Evolutionary conservation across 2,329 filamentous ascomycete species (phyloP).

Genomic region (Beauveria brongniartii): DNA sequence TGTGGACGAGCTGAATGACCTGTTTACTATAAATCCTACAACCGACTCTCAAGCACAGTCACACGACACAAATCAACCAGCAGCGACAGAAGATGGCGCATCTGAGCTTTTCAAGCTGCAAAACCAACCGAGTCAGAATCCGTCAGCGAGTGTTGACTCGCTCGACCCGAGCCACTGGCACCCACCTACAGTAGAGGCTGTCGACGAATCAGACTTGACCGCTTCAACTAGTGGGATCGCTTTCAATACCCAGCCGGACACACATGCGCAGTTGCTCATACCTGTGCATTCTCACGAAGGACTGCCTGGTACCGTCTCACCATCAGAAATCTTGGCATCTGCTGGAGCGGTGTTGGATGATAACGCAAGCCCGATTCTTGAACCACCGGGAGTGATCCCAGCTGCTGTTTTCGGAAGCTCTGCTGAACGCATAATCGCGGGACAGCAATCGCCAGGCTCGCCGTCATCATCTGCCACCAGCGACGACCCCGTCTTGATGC

Average conservation of each 20-base stretch:
- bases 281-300: background rate
- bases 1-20: constrained; percentile 10
- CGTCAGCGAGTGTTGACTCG: background rate
- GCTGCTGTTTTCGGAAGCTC: constrained; percentile 8
- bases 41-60: background rate
- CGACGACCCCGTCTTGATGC: constrained; percentile 16
- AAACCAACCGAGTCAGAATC: background rate
- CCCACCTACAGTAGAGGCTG: background rate
- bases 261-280: background rate
- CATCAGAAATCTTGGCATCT: constrained; percentile 11
- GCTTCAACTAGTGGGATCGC: background rate
- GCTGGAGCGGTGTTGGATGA: background rate
- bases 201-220: background rate
- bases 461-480: constrained; percentile 13
- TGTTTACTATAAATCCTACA: constrained; percentile 2
- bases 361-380: background rate
- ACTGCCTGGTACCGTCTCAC: constrained; percentile 10
- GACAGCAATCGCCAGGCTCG: background rate
- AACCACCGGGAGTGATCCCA: background rate
- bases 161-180: constrained; percentile 5
- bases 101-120: background rate
- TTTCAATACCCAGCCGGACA: constrained; percentile 2
- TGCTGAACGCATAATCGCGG: constrained; percentile 1
- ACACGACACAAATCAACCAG: background rate
- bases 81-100: background rate